phyloP scores from a whole-genome alignment of 2,329 filamentous ascomycete species.

The Pseudogymnoascus sp. region DNA sequence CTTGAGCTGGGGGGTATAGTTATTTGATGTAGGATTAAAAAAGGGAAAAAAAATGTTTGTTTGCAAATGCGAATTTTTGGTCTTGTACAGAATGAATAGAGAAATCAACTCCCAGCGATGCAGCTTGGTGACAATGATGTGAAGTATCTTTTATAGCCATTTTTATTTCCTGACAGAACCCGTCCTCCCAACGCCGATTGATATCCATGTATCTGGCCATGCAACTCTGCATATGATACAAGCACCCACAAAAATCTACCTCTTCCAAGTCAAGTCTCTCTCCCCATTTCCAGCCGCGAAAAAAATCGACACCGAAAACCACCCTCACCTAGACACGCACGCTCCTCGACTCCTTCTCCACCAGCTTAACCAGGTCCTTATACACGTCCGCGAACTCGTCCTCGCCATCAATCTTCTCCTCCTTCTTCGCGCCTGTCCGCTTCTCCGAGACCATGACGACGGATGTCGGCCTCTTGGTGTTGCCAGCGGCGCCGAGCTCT shows the following conservation, averaged over 20 bases:
- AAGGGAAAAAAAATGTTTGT: not conserved
- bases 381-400: conserved; percentile 57
- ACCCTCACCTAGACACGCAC: conserved; percentile 23
- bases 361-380: conserved; percentile 55
- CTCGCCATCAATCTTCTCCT: conserved; percentile 36
- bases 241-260: conserved; percentile 1
- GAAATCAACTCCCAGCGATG: not conserved
- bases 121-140: not conserved
- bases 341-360: conserved; percentile 55
- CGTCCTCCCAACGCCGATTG: conserved; percentile 1
- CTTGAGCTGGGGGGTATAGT: not conserved
- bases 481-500: conserved; percentile 85
- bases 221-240: conserved; percentile 6
- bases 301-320: not conserved
- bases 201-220: conserved; percentile 5
- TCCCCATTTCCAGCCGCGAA: not conserved
- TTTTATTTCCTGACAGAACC: conserved; percentile 2
- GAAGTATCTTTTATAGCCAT: conserved; percentile 1
- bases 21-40: not conserved
- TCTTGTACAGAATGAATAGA: not conserved
- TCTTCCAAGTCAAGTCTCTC: not conserved
- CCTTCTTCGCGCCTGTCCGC: conserved; percentile 31
- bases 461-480: conserved; percentile 91
- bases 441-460: conserved; percentile 80
- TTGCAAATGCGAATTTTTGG: not conserved